phyloP scores from a whole-genome alignment of 495 filamentous ascomycete genomes.

The Penicillium paradoxum region DNA sequence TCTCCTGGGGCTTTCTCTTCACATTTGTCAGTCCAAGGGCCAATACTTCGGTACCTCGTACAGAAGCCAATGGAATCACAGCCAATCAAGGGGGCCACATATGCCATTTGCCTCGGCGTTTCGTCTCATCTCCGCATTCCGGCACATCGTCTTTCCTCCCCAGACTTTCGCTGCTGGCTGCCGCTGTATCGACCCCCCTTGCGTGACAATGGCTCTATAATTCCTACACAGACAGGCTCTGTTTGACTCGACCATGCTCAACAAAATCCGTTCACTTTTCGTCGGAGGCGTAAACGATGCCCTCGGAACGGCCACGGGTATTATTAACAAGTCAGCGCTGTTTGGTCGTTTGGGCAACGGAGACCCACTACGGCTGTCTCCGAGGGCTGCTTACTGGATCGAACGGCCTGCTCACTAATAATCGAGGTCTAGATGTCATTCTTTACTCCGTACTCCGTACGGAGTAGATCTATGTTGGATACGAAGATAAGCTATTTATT shows the following conservation, averaged over 20 bases:
- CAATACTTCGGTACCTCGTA: conserved; percentile 3
- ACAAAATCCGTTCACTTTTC: background rate
- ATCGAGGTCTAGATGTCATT: background rate
- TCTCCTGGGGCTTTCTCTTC: background rate
- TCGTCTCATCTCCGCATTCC: conserved; percentile 17
- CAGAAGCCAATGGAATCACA: conserved; percentile 13
- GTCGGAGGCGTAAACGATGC: background rate
- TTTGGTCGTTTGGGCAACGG: conserved; percentile 32
- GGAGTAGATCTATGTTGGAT: background rate
- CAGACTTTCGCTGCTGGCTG: background rate
- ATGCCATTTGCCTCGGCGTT: conserved; percentile 17
- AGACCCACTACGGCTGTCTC: conserved; percentile 9
- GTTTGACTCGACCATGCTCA: background rate
- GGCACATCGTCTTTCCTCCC: background rate
- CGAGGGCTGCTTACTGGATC: conserved; percentile 9
- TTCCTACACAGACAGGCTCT: no score
- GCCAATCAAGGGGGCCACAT: conserved; percentile 18
- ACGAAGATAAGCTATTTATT: background rate
- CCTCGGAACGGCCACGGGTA: background rate
- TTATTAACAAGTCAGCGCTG: conserved; percentile 17
- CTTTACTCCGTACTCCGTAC: no score
- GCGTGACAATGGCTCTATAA: no score
- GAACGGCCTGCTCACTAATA: conserved; percentile 1
- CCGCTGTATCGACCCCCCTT: no score
- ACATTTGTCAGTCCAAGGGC: background rate